phyloP scores from a whole-genome alignment of 371 early-diverging fungal species.

The Dichotomocladium elegans region DNA sequence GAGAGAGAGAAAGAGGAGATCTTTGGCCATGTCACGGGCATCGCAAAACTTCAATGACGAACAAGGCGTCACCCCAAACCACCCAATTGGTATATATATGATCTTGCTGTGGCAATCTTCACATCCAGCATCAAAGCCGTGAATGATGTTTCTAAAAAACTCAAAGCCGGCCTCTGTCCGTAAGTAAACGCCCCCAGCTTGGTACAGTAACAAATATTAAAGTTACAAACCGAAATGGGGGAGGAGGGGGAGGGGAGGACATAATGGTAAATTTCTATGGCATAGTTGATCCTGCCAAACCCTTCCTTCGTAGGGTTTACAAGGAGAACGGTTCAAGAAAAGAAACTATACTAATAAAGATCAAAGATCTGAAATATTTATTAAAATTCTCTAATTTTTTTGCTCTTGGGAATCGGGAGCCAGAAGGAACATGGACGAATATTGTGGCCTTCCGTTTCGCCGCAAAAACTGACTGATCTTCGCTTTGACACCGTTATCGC shows the following conservation, averaged over 20 bases:
- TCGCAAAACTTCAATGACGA: too few relatives aligned
- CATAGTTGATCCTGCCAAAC: constrained; percentile 27
- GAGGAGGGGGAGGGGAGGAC: too few relatives aligned
- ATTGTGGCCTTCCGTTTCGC: background rate
- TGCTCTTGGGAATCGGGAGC: constrained; percentile 10
- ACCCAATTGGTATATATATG: too few relatives aligned
- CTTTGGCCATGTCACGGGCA: too few relatives aligned
- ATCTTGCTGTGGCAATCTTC: constrained; percentile 83
- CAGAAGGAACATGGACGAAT: constrained; percentile 8
- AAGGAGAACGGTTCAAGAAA: constrained; percentile 78
- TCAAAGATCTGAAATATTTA: background rate
- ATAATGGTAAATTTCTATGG: constrained; percentile 12
- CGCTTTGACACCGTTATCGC: constrained; percentile 20
- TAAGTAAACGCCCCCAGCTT: background rate
- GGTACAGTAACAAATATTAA: background rate
- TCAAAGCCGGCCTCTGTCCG: constrained; percentile 20
- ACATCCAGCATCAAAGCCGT: constrained; percentile 67
- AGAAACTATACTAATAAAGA: background rate
- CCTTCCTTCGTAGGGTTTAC: constrained; percentile 87
- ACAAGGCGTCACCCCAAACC: too few relatives aligned
- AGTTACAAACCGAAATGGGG: background rate
- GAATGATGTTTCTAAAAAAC: constrained; percentile 55
- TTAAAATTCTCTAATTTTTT: background rate
- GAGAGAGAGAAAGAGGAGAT: too few relatives aligned
- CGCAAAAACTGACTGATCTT: constrained; percentile 13